Evolutionary conservation across 2,329 filamentous ascomycete genomes (phyloP), one percentile per base, ranked within the genome.

Genomic region (Hymenoscyphus linearis): DNA sequence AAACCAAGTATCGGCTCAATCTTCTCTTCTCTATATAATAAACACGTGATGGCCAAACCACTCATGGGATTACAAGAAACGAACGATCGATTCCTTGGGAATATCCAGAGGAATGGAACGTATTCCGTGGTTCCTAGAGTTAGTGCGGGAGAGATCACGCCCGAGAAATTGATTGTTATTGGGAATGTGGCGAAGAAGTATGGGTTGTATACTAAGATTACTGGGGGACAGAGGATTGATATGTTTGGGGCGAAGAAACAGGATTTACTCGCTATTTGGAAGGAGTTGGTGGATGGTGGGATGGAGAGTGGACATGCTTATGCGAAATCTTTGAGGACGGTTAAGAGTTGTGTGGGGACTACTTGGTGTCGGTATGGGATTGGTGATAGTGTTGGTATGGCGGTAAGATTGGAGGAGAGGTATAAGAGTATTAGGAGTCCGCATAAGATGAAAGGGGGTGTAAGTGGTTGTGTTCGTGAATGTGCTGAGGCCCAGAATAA

Each of bases 261-360:
- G 66, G 91, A 96, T 73, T 80, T 96, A 18, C 80, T 90, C 2
- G 81, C 82, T 14, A 96, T 96, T 68, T 96, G 92, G 92, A 83
- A 83, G 52, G 84, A 86, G 67, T 80, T 96, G 2, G 84, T 96
- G 9, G 86, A 90, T 60, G 92, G 88, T 1, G 92, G 92, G 22
- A 89, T 96, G 87, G 92, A 96, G 74, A 91, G 88, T 64, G 92
- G 92, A 0, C 91, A 96, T 72, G 92, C 91, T 0, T 96, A 96
- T 72, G 92, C 91, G 47, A 96, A 96, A 77, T 89, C 89, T 4
- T 80, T 96, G 53, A 82, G 92, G 52, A 96, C 92, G 0, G 90
- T 96, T 71, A 96, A 96, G 81, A 91, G 88, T 63, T 96, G 92
- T 68, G 92, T 96, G 0, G 92, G 92, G 25, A 92, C 89, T 0